Conservation (phyloP, 176 grass and related monocot species). For the Pharus latifolius region DNA sequence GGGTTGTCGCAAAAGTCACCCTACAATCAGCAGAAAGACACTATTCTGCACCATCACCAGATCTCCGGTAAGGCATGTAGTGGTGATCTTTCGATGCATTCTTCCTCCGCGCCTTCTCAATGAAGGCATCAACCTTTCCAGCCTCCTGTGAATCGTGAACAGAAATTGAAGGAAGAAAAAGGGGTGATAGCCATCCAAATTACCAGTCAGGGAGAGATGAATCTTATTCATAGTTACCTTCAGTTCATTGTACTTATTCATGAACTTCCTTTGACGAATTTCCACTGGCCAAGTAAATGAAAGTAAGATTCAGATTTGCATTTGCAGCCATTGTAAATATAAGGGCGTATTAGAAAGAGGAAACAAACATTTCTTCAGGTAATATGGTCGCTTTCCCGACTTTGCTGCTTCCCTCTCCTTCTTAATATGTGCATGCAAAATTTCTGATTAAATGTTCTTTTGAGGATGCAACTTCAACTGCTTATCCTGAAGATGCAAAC, state of each 20-base stretch:
- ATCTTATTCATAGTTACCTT: constrained; percentile 46
- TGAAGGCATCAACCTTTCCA: constrained; percentile 80
- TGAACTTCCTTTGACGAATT: constrained; percentile 72
- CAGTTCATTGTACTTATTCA: constrained; percentile 81
- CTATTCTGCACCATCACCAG: constrained; percentile 18
- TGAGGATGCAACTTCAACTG: constrained; percentile 54
- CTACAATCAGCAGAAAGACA: not conserved
- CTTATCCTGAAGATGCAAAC: constrained; percentile 56
- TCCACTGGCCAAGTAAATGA: constrained; percentile 57
- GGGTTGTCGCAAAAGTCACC: not conserved
- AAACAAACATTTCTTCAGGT: constrained; percentile 81
- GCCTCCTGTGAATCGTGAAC: constrained; percentile 31
- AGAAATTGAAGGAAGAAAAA: not conserved
- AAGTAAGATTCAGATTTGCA: constrained; percentile 17
- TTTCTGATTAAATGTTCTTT: constrained; percentile 65
- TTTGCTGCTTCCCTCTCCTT: constrained; percentile 89
- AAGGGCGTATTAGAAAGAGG: not conserved
- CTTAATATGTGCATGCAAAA: constrained; percentile 67
- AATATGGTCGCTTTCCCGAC: constrained; percentile 66
- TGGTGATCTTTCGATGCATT: constrained; percentile 96
- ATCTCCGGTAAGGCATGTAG: constrained; percentile 72
- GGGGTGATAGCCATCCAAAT: not conserved
- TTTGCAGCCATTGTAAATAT: too few species aligned
- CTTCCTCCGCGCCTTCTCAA: constrained; percentile 67
- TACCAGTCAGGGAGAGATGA: not conserved